Base-by-base conservation (phyloP, 805 yeast species). In the Candida glaebosa region DNA sequence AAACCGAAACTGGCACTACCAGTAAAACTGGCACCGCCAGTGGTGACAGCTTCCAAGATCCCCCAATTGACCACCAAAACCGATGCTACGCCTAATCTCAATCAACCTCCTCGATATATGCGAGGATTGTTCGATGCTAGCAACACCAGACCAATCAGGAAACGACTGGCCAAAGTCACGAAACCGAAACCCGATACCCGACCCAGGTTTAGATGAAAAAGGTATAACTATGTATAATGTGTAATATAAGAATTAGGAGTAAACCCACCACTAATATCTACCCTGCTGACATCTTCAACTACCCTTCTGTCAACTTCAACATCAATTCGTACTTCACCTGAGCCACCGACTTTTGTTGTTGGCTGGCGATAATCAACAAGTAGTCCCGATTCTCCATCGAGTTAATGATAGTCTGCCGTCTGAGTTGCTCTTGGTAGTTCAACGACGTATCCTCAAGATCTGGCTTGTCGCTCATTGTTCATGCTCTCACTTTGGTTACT, bases 41-140 rank as follows among this genome's bases (percentile, higher is more conserved):
- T 35, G 5, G 12, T 24, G 10, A 8, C 8, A 6, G 26, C 24
- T 12, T 50, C 63, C 14, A 48, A 50, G 43, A 58, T 60, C 18
- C 61, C 61, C 12, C 57, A 50, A 28, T 48, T 53, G 6, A 40
- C 36, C 24, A 36, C 42, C 12, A 38, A 6, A 18, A 18, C 24
- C 17, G 15, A 34, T 18, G 24, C 16, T 34, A 16, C 31, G 3
- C 75, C 75, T n/a, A 66, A 69, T 43, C 57, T 69, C 31, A 58
- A 69, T 53, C 75, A 69, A 48, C 65, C 70, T 2, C 73, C 74
- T 8, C 53, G 75, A 38, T 69, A 68, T 52, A 56, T 68, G 66
- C 51, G 60, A 15, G 73, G 71, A 3, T 57, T 68, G 18, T 63
- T 64, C 43, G 67, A 60, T 28, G 50, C 49, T 17, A 44, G 44